These are phyloP conservation scores for Piper longum DNA, from an alignment of 164 flowering plant genomes.

Conservation along the genomic window DNA sequence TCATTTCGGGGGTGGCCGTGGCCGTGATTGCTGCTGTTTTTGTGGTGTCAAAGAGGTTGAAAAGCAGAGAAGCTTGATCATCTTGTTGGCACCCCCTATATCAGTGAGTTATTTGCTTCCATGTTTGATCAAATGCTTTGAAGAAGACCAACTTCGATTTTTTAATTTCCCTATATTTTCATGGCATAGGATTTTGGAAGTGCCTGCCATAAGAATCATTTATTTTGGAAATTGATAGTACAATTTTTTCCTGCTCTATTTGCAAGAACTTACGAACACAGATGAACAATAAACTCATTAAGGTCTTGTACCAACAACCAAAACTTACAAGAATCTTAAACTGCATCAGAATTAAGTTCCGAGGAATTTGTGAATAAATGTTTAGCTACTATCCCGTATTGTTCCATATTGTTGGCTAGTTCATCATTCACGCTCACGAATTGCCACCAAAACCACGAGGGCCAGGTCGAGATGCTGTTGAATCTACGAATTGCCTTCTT, in stretches of 20 bases:
- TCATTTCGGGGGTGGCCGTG: slow-evolving; percentile 4
- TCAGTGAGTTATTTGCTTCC: not conserved
- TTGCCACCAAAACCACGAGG: slow-evolving; percentile 78
- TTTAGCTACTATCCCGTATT: not conserved
- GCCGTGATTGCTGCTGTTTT: slow-evolving; percentile 5
- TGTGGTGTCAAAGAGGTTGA: slow-evolving; percentile 5
- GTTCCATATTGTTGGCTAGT: not conserved
- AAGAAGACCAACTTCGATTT: not conserved
- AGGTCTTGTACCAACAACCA: too few species aligned
- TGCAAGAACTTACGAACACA: not conserved
- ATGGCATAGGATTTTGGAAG: not conserved
- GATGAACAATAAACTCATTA: not conserved
- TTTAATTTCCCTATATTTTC: too few species aligned
- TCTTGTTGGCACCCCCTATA: not conserved
- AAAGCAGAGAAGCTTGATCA: not conserved
- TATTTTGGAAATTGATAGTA: not conserved
- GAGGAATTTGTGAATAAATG: not conserved
- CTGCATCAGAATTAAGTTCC: too few species aligned
- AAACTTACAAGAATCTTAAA: too few species aligned
- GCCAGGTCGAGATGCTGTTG: slow-evolving; percentile 42
- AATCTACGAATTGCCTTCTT: slow-evolving; percentile 46
- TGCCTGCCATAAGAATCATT: too few species aligned
- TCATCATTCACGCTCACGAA: slow-evolving; percentile 13
- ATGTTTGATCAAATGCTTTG: not conserved
- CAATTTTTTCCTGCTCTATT: not conserved